These are phyloP conservation scores for Dendrobium chrysotoxum DNA, from an alignment of 106 monocot species.

Conservation along the genomic window DNA sequence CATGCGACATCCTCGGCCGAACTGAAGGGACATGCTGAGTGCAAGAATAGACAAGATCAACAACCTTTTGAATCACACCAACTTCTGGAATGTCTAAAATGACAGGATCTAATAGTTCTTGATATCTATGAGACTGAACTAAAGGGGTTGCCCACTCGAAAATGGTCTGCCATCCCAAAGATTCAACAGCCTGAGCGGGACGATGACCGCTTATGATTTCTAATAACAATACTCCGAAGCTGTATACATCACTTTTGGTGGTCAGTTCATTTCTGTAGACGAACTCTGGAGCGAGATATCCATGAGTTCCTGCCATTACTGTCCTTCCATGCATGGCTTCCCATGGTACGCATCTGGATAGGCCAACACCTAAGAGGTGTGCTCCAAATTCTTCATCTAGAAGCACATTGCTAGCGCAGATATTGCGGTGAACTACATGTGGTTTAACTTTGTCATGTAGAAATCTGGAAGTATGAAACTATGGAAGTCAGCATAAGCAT, in stretches of 20 bases:
- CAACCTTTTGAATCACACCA: constrained; percentile 76
- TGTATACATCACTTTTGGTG: constrained; percentile 95
- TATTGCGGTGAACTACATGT: constrained; percentile 92
- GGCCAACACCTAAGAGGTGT: constrained; percentile 85
- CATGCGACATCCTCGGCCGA: constrained; percentile 95
- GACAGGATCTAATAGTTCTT: constrained; percentile 75
- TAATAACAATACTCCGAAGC: constrained; percentile 86
- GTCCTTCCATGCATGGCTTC: constrained; percentile 93
- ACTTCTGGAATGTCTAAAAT: constrained; percentile 67
- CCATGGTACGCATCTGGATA: constrained; percentile 90
- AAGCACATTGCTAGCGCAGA: constrained; percentile 90
- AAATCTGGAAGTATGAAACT: constrained; percentile 31
- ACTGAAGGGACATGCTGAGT: constrained; percentile 97
- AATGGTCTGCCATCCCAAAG: constrained; percentile 84
- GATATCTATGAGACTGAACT: constrained; percentile 78
- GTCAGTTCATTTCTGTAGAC: constrained; percentile 93
- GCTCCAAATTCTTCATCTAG: constrained; percentile 88
- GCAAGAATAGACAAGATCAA: constrained; percentile 90
- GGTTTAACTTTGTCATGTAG: constrained; percentile 99
- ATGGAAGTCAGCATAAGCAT: background rate
- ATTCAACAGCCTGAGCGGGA: constrained; percentile 66
- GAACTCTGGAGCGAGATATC: constrained; percentile 95
- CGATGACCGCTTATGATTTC: constrained; percentile 81
- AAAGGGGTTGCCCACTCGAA: constrained; percentile 98
- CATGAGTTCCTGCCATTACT: constrained; percentile 71